Percentiles rank a stretch among this genome's conserved stretches.
Evolutionary conservation across 495 filamentous ascomycete species (phyloP).

Genomic region (Penicillium atrosanguineum): DNA sequence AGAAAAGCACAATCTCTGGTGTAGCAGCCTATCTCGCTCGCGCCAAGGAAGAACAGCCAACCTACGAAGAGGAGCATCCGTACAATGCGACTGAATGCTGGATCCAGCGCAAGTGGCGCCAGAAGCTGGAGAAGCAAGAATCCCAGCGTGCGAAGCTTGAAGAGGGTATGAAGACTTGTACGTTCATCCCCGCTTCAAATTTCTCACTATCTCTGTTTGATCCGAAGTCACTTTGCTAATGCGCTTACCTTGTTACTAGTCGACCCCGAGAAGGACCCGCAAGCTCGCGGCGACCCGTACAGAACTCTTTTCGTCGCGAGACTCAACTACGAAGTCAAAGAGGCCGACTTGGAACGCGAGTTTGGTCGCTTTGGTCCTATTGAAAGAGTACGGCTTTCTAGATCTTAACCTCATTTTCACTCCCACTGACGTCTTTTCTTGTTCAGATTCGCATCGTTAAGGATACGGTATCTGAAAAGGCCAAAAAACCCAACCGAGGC

Average conservation of each 20-base stretch:
- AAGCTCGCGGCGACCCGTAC: slow-evolving; percentile 89
- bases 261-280: slow-evolving; percentile 67
- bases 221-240: slow-evolving; percentile 5
- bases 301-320: slow-evolving; percentile 92
- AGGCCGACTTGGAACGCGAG: slow-evolving; percentile 88
- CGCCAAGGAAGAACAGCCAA: slow-evolving; percentile 50
- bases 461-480: slow-evolving; percentile 64
- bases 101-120: slow-evolving; percentile 78
- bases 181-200: slow-evolving; percentile 25
- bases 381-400: slow-evolving; percentile 63
- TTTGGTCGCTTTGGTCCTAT: slow-evolving; percentile 94
- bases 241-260: slow-evolving; percentile 39
- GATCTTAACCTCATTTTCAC: background rate
- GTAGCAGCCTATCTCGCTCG: slow-evolving; percentile 70
- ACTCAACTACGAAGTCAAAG: slow-evolving; percentile 82
- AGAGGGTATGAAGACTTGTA: slow-evolving; percentile 70
- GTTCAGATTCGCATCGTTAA: slow-evolving; percentile 81
- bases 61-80: slow-evolving; percentile 62
- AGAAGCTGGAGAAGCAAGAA: slow-evolving; percentile 74
- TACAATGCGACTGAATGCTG: slow-evolving; percentile 88
- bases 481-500: slow-evolving; percentile 81
- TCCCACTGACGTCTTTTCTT: slow-evolving; percentile 9
- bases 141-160: slow-evolving; percentile 52
- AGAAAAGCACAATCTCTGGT: slow-evolving; percentile 62
- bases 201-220: background rate